A percentile compares a stretch with the other conserved stretches of the same genome.
phyloP scores from a whole-genome alignment of 2,329 filamentous ascomycete species.

The Mycosphaerella arachidis region DNA sequence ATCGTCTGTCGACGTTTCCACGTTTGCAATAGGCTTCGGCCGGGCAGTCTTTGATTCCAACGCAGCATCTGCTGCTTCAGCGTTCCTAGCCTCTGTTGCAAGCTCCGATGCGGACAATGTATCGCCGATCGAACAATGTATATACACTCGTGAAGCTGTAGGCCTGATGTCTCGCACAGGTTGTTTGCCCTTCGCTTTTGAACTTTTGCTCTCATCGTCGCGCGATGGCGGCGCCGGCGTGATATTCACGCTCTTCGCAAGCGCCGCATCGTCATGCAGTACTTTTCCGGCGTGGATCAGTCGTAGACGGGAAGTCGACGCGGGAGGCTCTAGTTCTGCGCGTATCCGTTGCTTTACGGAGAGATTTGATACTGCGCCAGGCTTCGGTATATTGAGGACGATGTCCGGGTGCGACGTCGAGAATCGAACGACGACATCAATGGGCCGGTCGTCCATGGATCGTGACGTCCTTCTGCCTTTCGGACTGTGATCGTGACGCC shows the following conservation, averaged over 20 bases:
- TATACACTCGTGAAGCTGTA: slow-evolving; percentile 62
- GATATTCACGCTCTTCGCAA: slow-evolving; percentile 64
- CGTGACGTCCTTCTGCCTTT: background rate
- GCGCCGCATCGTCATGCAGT: slow-evolving; percentile 66
- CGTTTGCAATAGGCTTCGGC: slow-evolving; percentile 22
- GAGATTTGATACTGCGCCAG: slow-evolving; percentile 66
- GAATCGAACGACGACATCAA: slow-evolving; percentile 86
- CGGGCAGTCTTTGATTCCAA: slow-evolving; percentile 27
- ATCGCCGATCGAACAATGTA: slow-evolving; percentile 87
- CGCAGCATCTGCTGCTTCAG: slow-evolving; percentile 37
- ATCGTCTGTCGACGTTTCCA: slow-evolving; percentile 7
- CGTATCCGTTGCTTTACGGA: slow-evolving; percentile 81
- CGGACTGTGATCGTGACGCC: background rate
- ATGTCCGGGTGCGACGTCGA: slow-evolving; percentile 80
- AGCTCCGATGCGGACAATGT: slow-evolving; percentile 66
- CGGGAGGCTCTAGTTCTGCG: slow-evolving; percentile 57
- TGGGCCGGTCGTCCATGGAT: slow-evolving; percentile 5
- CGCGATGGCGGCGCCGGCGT: slow-evolving; percentile 49
- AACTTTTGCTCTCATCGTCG: slow-evolving; percentile 30
- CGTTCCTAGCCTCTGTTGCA: slow-evolving; percentile 55
- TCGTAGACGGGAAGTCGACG: slow-evolving; percentile 68
- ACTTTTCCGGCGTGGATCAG: slow-evolving; percentile 88
- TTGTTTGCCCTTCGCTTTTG: slow-evolving; percentile 62
- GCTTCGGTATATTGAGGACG: slow-evolving; percentile 66
- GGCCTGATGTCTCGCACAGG: slow-evolving; percentile 44